Evolutionary conservation across 2,329 filamentous ascomycete species (phyloP), one percentile per base, ranked within the genome.

Genomic region (Penicillium sp.): DNA sequence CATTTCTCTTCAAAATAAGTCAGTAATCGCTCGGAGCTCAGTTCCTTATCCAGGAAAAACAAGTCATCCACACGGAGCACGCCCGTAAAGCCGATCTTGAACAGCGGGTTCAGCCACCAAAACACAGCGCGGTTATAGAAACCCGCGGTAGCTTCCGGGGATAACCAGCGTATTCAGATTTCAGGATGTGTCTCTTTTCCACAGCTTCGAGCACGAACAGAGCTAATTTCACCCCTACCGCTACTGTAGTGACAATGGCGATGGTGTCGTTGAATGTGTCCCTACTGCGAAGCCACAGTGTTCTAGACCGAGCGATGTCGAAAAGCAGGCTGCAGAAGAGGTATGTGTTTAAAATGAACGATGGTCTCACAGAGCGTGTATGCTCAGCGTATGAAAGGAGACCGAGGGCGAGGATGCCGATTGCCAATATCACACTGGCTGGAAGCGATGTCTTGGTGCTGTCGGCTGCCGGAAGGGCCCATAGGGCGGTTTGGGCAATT

Each of bases 71-170:
- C 67, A 0, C 65, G 60, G 6, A 82, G 59, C 3, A 71, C 57
- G 7, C 73, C 77, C 4, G 66, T 73, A 67, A 76, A 82, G 0
- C 81, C 81, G 14, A 69, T 67, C 26, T 72, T 72, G 39, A 85
- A 78, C 7, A 85, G 63, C 2, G 74, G 72, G 53, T 79, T 82
- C 46, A 83, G 65, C 81, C 81, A 84, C 71, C 74, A 78, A 61
- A 84, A 84, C 11, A 81, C 67, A 0, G 67, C 68, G 40, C 73
- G 70, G 55, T 72, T 81, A 58, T 78, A 78, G n/a, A 81, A 68
- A 3, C 80, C 76, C 43, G 76, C 79, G 2, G 78, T 82, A 3
- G 76, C 76, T 61, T 85, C 83, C 0, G 73, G 76, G 81, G 79
- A 39, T 72, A 74, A 2, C 63, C 57, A 1, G 68, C 65, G 43